Evolutionary conservation across 257 asterid genomes (phyloP).

Genomic region (Sherardia arvensis): DNA sequence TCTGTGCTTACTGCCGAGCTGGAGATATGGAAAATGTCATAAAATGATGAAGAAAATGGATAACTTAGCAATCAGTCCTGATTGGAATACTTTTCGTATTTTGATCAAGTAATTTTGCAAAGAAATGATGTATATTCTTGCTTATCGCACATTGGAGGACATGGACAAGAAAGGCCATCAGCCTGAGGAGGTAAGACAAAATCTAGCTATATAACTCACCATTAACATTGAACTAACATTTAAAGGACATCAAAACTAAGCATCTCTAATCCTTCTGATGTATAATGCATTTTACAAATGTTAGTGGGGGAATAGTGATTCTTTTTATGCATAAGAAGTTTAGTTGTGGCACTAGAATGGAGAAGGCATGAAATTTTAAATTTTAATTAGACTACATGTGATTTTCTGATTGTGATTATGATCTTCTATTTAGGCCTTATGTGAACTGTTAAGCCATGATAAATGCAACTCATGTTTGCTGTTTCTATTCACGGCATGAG

Average conservation of each 20-base stretch:
- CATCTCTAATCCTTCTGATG: not conserved
- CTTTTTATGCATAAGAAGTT: not conserved
- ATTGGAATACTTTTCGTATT: slow-evolving; percentile 75
- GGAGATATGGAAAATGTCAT: slow-evolving; percentile 93
- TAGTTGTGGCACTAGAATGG: slow-evolving; percentile 5
- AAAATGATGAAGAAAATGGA: slow-evolving; percentile 94
- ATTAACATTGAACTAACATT: no score
- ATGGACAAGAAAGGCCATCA: slow-evolving; percentile 85
- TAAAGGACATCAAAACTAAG: not conserved
- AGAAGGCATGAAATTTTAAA: no score
- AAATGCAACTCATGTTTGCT: not conserved
- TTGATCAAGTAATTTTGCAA: slow-evolving; percentile 79
- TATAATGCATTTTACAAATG: not conserved
- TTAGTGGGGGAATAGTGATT: not conserved
- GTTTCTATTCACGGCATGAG: not conserved
- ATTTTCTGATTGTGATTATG: not conserved
- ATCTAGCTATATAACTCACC: not conserved
- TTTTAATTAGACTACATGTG: no score
- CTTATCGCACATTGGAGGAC: slow-evolving; percentile 82
- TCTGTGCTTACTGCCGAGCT: slow-evolving; percentile 82
- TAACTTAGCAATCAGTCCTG: slow-evolving; percentile 69
- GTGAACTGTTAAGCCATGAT: not conserved
- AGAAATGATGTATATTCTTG: slow-evolving; percentile 67
- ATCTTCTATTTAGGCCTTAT: not conserved
- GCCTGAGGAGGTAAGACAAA: slow-evolving; percentile 61